Percentiles rank a stretch among this genome's conserved stretches.
phyloP scores from a whole-genome alignment of 768 basidiomycete species.

The Tylopilus plumbeoviolaceoides region DNA sequence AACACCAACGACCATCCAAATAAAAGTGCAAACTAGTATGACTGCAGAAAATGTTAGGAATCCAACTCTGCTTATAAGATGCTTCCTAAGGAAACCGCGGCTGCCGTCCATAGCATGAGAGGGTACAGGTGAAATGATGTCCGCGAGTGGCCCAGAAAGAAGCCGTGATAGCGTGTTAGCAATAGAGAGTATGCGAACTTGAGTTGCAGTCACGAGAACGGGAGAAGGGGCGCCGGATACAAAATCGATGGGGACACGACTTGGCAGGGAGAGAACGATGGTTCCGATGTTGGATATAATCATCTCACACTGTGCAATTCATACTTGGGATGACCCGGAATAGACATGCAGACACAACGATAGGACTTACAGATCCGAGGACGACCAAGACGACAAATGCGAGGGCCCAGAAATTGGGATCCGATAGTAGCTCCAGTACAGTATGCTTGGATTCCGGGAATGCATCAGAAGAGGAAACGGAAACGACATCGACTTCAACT shows the following conservation, averaged over 20 bases:
- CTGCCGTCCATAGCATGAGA: slow-evolving; percentile 32
- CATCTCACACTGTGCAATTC: slow-evolving; percentile 60
- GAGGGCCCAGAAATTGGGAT: slow-evolving; percentile 65
- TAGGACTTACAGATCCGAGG: slow-evolving; percentile 63
- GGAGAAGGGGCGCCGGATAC: slow-evolving; percentile 24
- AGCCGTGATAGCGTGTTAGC: slow-evolving; percentile 72
- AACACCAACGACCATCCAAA: slow-evolving; percentile 51
- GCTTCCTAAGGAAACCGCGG: slow-evolving; percentile 38
- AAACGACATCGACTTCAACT: slow-evolving; percentile 19
- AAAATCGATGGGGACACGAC: slow-evolving; percentile 13
- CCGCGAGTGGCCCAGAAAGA: slow-evolving; percentile 64
- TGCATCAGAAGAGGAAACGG: slow-evolving; percentile 21
- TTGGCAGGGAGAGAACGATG: slow-evolving; percentile 62
- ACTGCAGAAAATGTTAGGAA: slow-evolving; percentile 53
- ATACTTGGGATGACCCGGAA: background rate
- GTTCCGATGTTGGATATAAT: slow-evolving; percentile 80
- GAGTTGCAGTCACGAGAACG: slow-evolving; percentile 46
- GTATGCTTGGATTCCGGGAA: slow-evolving; percentile 16
- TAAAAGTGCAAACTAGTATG: slow-evolving; percentile 47
- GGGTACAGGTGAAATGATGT: slow-evolving; percentile 63
- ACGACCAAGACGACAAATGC: slow-evolving; percentile 44
- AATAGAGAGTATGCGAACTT: slow-evolving; percentile 68
- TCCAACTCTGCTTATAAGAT: slow-evolving; percentile 54
- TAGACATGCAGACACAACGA: background rate
- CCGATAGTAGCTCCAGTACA: slow-evolving; percentile 44